Evolutionary conservation across 2,329 filamentous ascomycete species (phyloP).

Genomic region (Ophiostoma quercus): DNA sequence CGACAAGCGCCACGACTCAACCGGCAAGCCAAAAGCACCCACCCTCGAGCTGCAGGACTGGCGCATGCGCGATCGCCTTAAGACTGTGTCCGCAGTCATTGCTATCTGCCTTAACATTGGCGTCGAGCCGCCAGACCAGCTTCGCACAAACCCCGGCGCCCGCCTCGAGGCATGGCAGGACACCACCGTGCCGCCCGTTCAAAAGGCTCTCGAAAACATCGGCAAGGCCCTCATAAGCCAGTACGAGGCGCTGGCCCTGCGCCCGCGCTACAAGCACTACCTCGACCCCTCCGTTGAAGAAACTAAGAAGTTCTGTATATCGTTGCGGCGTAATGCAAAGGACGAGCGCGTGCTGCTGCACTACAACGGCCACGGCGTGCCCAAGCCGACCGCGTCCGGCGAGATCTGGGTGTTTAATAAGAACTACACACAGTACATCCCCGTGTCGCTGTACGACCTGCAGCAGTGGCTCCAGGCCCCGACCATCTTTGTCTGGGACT

Average conservation of each 20-base stretch:
- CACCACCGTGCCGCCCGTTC: constrained; percentile 70
- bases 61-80: constrained; percentile 93
- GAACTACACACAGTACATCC: constrained; percentile 98
- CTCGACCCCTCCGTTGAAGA: constrained; percentile 95
- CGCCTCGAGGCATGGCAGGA: constrained; percentile 97
- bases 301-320: constrained; percentile 92
- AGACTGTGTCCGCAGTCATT: constrained; percentile 92
- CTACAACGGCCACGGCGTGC: constrained; percentile 97
- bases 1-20: constrained; percentile 94
- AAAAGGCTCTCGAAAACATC: constrained; percentile 87
- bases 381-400: constrained; percentile 87
- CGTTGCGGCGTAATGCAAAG: constrained; percentile 83
- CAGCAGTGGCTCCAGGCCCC: constrained; percentile 94
- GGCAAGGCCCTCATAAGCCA: constrained; percentile 94
- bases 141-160: constrained; percentile 89
- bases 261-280: constrained; percentile 97
- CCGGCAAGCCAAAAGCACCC: constrained; percentile 72
- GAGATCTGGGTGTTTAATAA: constrained; percentile 99
- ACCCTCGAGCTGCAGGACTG: constrained; percentile 74
- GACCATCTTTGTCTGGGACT: constrained; percentile 96
- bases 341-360: constrained; percentile 96
- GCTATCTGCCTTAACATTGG: constrained; percentile 95
- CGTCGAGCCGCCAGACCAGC: constrained; percentile 92
- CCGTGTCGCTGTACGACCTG: constrained; percentile 88
- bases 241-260: constrained; percentile 89